phyloP scores from a whole-genome alignment of 2,329 filamentous ascomycete genomes.

The Scytalidium sp. region DNA sequence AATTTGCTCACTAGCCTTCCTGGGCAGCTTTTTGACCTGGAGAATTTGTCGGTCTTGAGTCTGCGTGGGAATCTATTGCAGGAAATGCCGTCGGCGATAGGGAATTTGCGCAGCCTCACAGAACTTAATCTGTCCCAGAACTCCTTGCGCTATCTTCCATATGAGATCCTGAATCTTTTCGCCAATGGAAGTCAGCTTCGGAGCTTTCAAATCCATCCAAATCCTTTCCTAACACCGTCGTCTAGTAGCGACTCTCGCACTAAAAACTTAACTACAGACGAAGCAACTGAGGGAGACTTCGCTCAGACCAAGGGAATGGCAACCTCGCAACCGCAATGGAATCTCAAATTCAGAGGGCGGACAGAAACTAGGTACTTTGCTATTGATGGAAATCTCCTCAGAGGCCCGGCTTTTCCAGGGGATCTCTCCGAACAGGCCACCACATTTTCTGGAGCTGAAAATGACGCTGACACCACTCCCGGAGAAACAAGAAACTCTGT shows the following conservation, averaged over 20 bases:
- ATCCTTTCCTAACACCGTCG: constrained; percentile 52
- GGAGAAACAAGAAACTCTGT: background rate
- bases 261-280: background rate
- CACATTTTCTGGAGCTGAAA: background rate
- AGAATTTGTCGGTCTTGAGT: constrained; percentile 61
- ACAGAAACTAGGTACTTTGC: constrained; percentile 26
- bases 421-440: background rate
- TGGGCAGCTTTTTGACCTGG: constrained; percentile 56
- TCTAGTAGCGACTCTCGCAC: constrained; percentile 2
- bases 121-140: constrained; percentile 68
- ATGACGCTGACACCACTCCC: background rate
- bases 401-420: constrained; percentile 22
- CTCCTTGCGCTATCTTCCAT: constrained; percentile 55
- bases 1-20: constrained; percentile 59
- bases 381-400: constrained; percentile 18
- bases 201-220: constrained; percentile 57
- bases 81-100: constrained; percentile 59
- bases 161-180: constrained; percentile 58
- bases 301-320: background rate
- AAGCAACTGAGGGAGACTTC: background rate
- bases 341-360: constrained; percentile 20
- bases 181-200: constrained; percentile 41
- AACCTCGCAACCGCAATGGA: constrained; percentile 17
- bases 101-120: constrained; percentile 53
- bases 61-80: constrained; percentile 61